phyloP scores from a whole-genome alignment of 371 early-diverging fungal species.

The Mortierella polycephala region DNA sequence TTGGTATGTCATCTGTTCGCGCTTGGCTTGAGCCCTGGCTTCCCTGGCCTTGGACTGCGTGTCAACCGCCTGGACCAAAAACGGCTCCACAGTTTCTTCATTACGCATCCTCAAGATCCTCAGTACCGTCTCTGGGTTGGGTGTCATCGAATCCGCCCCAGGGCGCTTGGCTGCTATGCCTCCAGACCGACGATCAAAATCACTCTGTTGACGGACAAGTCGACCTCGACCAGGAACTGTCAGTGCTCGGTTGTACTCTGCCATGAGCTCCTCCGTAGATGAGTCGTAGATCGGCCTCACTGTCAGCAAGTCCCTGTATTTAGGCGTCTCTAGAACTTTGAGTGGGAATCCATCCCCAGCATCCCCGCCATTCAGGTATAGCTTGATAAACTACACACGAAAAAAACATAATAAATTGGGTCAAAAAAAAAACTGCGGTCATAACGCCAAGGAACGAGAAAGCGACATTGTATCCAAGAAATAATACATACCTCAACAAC shows the following conservation, averaged over 20 bases:
- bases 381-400: constrained; percentile 72
- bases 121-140: constrained; percentile 63
- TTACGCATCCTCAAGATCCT: constrained; percentile 66
- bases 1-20: constrained; percentile 47
- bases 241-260: constrained; percentile 64
- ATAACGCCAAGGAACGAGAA: background rate
- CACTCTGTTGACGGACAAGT: constrained; percentile 52
- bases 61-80: constrained; percentile 53
- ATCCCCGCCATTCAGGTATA: constrained; percentile 90
- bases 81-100: constrained; percentile 60
- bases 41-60: constrained; percentile 45
- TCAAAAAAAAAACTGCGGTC: background rate
- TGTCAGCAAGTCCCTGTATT: constrained; percentile 75
- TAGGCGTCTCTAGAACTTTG: constrained; percentile 77
- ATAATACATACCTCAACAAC: constrained; percentile 67
- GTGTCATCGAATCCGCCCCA: constrained; percentile 49
- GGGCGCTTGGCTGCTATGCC: constrained; percentile 36
- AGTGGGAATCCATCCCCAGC: constrained; percentile 83
- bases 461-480: background rate
- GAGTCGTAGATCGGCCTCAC: constrained; percentile 72
- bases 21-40: constrained; percentile 44
- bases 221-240: constrained; percentile 58
- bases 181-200: constrained; percentile 44
- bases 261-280: constrained; percentile 69
- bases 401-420: background rate